Base-by-base conservation (phyloP, 2,329 filamentous ascomycete species). In the Hortaea werneckii region DNA sequence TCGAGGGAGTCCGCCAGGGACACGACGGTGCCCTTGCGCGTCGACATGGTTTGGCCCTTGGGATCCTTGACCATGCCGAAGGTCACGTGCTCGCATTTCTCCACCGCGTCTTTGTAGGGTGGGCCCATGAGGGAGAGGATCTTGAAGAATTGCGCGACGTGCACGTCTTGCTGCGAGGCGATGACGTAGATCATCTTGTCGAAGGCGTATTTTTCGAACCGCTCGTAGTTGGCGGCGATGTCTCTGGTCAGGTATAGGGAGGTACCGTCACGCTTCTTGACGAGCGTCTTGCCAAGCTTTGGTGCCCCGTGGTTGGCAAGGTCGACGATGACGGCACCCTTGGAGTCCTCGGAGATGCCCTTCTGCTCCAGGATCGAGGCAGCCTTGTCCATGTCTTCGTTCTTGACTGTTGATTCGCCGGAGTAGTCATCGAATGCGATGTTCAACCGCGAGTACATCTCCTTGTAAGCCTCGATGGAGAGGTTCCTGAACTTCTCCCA, bases 151-250 rank as follows among this genome's bases (percentile, higher is more conserved):
- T 81, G 79, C 40, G 76, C 75, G 38, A 82, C 59, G 61, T 82
- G 79, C 29, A 80, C 71, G 61, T 82, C 78, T 63, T 82, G 79
- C 62, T 82, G 78, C 9, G 71, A 71, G 7, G 78, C 78, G 44
- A 83, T 74, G 37, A 82, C 78, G 62, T 82, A 83, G 50, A 83
- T 79, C 78, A 82, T 81, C 66, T 77, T 78, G 62, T 83, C 79
- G 54, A 80, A 81, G 55, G 78, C 62, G 62, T 79, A 79, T 47
- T 74, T 73, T 47, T 81, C 72, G 46, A 74, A 70, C 60, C 82
- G 76, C 64, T 84, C 79, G 13, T 78, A 61, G 29, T 78, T 79
- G 5, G 79, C 79, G 9, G 78, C 82, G 37, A 86, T 77, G 59
- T 86, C 82, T 55, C 83, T 76, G 28, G 82, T 80, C 32, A 85